Conservation (phyloP, 305 asterid species). For the Rubia peregrina region DNA sequence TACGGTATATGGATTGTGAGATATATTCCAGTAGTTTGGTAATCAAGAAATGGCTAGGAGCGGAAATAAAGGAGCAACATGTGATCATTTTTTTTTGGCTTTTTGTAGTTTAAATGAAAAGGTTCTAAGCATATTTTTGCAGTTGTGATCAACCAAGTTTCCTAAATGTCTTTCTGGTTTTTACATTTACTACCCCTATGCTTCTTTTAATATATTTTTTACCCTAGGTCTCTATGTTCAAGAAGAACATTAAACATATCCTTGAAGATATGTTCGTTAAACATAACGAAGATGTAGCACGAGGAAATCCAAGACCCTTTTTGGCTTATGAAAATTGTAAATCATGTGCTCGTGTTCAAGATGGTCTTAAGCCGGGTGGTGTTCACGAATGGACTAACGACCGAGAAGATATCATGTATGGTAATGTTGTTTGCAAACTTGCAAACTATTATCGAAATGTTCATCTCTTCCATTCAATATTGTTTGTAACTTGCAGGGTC, state of each 20-base stretch:
- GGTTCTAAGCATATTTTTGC: too few relatives aligned
- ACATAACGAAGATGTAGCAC: conserved; percentile 33
- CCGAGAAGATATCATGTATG: conserved; percentile 39
- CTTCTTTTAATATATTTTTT: not conserved
- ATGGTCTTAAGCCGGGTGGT: conserved; percentile 51
- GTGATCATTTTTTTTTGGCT: too few relatives aligned
- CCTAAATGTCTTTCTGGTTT: too few relatives aligned
- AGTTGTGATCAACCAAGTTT: too few relatives aligned
- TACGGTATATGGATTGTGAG: too few relatives aligned
- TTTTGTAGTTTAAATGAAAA: too few relatives aligned
- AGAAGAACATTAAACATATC: conserved; percentile 45
- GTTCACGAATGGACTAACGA: conserved; percentile 57
- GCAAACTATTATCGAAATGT: conserved; percentile 1
- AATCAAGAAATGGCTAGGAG: too few relatives aligned
- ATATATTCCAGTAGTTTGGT: too few relatives aligned
- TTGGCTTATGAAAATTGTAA: conserved; percentile 52
- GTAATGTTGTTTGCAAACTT: not conserved
- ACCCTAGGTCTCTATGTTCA: conserved; percentile 50
- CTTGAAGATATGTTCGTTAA: conserved; percentile 30
- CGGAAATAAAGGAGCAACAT: not conserved
- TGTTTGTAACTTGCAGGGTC: not conserved
- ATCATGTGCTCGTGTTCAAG: conserved; percentile 53
- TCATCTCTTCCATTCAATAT: not conserved
- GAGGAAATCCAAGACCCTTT: conserved; percentile 42
- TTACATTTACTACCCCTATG: too few relatives aligned